A percentile compares a stretch with the other conserved stretches of the same genome.
These are phyloP conservation scores for Warburgia ugandensis DNA, from an alignment of 164 flowering plant species.

Conservation along the genomic window DNA sequence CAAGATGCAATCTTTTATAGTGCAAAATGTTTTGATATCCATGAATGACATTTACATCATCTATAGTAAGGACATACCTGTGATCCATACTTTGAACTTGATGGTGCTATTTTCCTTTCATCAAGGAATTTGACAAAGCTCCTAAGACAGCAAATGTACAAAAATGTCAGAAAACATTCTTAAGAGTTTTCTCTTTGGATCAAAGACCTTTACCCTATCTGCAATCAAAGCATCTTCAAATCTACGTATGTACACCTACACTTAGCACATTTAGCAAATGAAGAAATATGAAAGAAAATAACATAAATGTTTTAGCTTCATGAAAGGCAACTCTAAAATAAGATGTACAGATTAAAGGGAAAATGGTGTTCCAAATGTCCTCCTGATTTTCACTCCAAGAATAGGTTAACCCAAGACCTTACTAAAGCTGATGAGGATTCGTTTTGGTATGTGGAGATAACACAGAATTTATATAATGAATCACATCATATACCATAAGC, in stretches of 20 bases:
- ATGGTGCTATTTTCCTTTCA: conserved; percentile 51
- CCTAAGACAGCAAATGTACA: conserved; percentile 36
- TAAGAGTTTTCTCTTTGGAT: too few relatives aligned
- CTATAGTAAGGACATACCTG: conserved; percentile 72
- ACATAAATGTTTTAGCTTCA: background rate
- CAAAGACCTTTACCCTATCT: too few relatives aligned
- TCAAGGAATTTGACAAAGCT: conserved; percentile 72
- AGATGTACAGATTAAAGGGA: background rate
- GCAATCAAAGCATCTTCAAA: background rate
- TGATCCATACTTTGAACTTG: conserved; percentile 75
- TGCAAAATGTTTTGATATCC: too few relatives aligned
- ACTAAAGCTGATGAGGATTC: too few relatives aligned
- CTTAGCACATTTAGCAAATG: background rate
- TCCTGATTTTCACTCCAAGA: background rate
- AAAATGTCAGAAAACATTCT: background rate
- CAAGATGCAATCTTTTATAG: too few relatives aligned
- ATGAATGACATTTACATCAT: too few relatives aligned
- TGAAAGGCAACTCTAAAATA: background rate
- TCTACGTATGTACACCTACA: background rate
- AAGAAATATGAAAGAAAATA: too few relatives aligned
- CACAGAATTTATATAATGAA: conserved; percentile 3
- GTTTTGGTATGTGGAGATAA: too few relatives aligned
- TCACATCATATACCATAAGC: conserved; percentile 63
- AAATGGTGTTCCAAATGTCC: background rate
- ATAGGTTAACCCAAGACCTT: background rate